A percentile compares a stretch with the other conserved stretches of the same genome.
phyloP scores from a whole-genome alignment of 352 stramenopile genomes.

The Phytophthora chlamydospora region DNA sequence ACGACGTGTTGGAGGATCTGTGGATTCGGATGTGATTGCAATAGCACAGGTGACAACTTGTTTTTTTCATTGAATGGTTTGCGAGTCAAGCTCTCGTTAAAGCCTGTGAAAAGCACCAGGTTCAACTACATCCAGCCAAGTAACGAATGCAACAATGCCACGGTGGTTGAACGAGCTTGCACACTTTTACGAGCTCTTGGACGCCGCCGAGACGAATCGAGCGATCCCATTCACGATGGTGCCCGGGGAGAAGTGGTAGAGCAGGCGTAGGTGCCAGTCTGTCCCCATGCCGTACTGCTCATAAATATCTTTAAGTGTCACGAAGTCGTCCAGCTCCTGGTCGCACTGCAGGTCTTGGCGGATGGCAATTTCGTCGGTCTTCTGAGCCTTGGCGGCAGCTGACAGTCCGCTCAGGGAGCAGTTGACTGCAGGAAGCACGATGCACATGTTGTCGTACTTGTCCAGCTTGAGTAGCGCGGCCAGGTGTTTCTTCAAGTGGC shows the following conservation, averaged over 20 bases:
- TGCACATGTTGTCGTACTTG: conserved; percentile 52
- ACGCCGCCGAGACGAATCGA: conserved; percentile 47
- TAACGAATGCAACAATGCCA: conserved; percentile 23
- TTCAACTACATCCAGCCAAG: conserved; percentile 2
- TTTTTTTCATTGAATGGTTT: too few relatives aligned
- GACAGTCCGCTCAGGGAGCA: conserved; percentile 53
- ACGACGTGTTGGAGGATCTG: conserved; percentile 37
- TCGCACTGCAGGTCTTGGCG: conserved; percentile 76
- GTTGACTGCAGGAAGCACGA: conserved; percentile 67
- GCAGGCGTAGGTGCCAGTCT: conserved; percentile 70
- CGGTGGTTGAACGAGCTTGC: conserved; percentile 4
- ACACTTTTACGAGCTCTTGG: conserved; percentile 17
- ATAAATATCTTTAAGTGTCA: conserved; percentile 84
- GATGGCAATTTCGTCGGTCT: conserved; percentile 30
- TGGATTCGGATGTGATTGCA: conserved; percentile 26
- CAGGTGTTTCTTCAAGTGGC: conserved; percentile 78
- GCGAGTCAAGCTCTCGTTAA: too few relatives aligned
- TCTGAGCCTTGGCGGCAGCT: conserved; percentile 20
- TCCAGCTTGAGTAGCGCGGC: conserved; percentile 53
- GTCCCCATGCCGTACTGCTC: conserved; percentile 77
- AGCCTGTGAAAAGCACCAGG: background rate
- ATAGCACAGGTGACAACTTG: background rate
- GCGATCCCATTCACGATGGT: conserved; percentile 74
- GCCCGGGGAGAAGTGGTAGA: conserved; percentile 80
- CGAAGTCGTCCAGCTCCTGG: conserved; percentile 75